These are phyloP conservation scores for Tilletia setariae DNA, from an alignment of 1,284 basidiomycete genomes.

Conservation along the genomic window DNA sequence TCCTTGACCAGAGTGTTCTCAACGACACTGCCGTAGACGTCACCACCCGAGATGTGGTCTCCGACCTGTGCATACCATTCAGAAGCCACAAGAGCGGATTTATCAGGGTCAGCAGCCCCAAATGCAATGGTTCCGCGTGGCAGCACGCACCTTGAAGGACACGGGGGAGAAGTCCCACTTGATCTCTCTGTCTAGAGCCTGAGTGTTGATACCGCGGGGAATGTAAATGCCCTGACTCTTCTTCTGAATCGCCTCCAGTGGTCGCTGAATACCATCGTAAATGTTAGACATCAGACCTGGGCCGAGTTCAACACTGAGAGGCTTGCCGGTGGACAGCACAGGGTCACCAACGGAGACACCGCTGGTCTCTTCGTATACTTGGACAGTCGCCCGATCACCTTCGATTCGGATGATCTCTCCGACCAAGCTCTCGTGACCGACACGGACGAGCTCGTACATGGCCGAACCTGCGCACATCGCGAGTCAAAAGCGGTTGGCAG, in stretches of 20 bases:
- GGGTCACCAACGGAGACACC: slow-evolving; percentile 90
- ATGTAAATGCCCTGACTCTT: slow-evolving; percentile 98
- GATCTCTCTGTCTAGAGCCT: slow-evolving; percentile 80
- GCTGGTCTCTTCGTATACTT: slow-evolving; percentile 89
- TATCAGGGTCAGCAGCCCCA: too few relatives aligned
- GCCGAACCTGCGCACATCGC: slow-evolving; percentile 23
- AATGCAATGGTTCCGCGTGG: too few relatives aligned
- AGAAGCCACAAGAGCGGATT: too few relatives aligned
- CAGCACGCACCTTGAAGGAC: slow-evolving; percentile 60
- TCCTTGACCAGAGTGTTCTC: slow-evolving; percentile 95
- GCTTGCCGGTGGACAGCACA: slow-evolving; percentile 93
- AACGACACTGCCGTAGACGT: slow-evolving; percentile 90
- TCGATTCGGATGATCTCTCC: slow-evolving; percentile 54
- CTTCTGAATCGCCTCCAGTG: slow-evolving; percentile 82
- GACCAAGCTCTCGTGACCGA: slow-evolving; percentile 53
- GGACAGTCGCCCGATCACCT: slow-evolving; percentile 72
- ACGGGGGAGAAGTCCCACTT: slow-evolving; percentile 96
- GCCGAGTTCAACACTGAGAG: slow-evolving; percentile 92
- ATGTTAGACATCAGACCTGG: slow-evolving; percentile 98
- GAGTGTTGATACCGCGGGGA: slow-evolving; percentile 86
- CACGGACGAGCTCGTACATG: slow-evolving; percentile 55
- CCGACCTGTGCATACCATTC: slow-evolving; percentile 57
- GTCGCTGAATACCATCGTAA: slow-evolving; percentile 65
- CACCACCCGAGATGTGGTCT: slow-evolving; percentile 94
- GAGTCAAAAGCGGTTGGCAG: neutral